A percentile compares a stretch with the other conserved stretches of the same genome.
These are phyloP conservation scores for Aspergillus ochraceoroseus DNA, from an alignment of 2,329 filamentous ascomycete species.

Conservation along the genomic window DNA sequence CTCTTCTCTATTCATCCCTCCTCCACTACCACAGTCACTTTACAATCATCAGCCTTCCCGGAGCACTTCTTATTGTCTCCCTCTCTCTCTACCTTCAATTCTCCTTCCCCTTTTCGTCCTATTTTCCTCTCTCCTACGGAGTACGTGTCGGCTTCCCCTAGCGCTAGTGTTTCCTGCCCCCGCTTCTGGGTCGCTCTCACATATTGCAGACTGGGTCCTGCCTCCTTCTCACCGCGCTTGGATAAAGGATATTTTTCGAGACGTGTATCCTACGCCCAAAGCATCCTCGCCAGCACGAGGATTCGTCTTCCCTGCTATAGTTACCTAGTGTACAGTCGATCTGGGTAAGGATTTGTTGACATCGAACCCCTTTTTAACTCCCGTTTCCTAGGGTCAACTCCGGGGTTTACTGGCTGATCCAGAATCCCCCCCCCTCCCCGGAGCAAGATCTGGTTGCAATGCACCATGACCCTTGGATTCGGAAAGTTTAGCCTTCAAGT, in stretches of 20 bases:
- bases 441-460: conserved; percentile 7
- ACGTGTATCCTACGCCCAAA: conserved; percentile 16
- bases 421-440: conserved; percentile 3
- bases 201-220: conserved; percentile 2
- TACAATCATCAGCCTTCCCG: too few relatives aligned
- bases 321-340: not conserved
- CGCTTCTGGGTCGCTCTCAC: conserved; percentile 3
- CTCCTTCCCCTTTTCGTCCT: not conserved
- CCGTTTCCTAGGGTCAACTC: conserved; percentile 2
- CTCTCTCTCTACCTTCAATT: conserved; percentile 13
- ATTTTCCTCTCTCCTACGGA: not conserved
- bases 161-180: conserved; percentile 1
- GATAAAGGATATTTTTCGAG: conserved; percentile 13
- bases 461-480: conserved; percentile 9
- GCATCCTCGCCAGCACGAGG: conserved; percentile 18
- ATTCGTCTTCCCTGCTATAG: conserved; percentile 7
- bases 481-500: conserved; percentile 5
- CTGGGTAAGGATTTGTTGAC: conserved; percentile 1
- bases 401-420: conserved; percentile 9
- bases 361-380: conserved; percentile 3
- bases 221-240: conserved; percentile 13
- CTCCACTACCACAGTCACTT: too few relatives aligned
- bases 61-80: conserved; percentile 11
- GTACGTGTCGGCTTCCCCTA: too few relatives aligned
- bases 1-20: too few relatives aligned